A percentile compares a stretch with the other conserved stretches of the same genome.
Evolutionary conservation across 2,329 filamentous ascomycete species (phyloP).

Genomic region (Chalara sp.): DNA sequence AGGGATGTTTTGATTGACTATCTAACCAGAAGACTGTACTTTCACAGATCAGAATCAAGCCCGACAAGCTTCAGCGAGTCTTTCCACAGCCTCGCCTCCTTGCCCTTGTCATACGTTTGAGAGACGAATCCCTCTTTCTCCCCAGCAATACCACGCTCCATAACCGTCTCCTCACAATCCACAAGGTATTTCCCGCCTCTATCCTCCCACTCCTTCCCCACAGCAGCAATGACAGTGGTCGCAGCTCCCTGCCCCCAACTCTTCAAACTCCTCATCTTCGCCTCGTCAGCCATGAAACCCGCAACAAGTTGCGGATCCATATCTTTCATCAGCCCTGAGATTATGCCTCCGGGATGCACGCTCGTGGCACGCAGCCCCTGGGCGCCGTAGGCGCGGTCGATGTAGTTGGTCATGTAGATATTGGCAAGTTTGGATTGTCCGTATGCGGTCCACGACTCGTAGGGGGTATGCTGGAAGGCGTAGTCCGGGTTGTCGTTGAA

Average conservation of each 20-base stretch:
- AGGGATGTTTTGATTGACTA: too few relatives aligned
- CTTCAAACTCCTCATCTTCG: slow-evolving; percentile 14
- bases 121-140: slow-evolving; percentile 17
- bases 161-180: slow-evolving; percentile 27
- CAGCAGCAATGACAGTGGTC: slow-evolving; percentile 34
- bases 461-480: slow-evolving; percentile 18
- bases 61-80: slow-evolving; percentile 28
- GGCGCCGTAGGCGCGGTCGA: slow-evolving; percentile 36
- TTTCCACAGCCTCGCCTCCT: slow-evolving; percentile 35
- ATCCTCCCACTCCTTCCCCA: slow-evolving; percentile 24
- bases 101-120: slow-evolving; percentile 30
- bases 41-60: slow-evolving; percentile 10
- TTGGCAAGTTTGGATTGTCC: slow-evolving; percentile 39
- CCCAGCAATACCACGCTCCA: slow-evolving; percentile 18
- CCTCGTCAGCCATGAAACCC: slow-evolving; percentile 26
- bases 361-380: slow-evolving; percentile 33
- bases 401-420: slow-evolving; percentile 39
- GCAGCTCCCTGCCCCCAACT: slow-evolving; percentile 31
- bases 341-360: slow-evolving; percentile 35
- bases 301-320: slow-evolving; percentile 36
- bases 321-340: slow-evolving; percentile 24
- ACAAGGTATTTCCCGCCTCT: slow-evolving; percentile 40
- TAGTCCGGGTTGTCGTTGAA: slow-evolving; percentile 11
- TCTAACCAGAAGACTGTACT: too few relatives aligned
- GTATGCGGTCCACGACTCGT: slow-evolving; percentile 32